These are phyloP conservation scores for Fusarium virguliforme DNA, from an alignment of 2,329 filamentous ascomycete genomes.

Conservation along the genomic window DNA sequence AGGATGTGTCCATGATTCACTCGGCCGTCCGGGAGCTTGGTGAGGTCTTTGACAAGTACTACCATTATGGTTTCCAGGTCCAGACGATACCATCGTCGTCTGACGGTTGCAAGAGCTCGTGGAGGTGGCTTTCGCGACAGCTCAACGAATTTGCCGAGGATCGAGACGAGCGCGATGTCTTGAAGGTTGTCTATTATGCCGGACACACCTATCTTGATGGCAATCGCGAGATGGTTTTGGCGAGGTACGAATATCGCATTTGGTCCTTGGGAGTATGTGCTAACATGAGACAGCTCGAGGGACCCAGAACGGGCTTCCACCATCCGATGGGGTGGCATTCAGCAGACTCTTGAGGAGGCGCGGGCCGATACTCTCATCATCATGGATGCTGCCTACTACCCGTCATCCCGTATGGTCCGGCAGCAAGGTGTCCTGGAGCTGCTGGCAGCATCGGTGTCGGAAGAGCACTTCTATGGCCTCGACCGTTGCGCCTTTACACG, in stretches of 20 bases:
- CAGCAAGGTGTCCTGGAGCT: conserved; percentile 71
- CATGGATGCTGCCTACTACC: conserved; percentile 73
- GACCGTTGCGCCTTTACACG: conserved; percentile 69
- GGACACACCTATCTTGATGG: conserved; percentile 70
- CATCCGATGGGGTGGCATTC: conserved; percentile 71
- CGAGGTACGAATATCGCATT: conserved; percentile 62
- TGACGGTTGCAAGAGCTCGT: conserved; percentile 65
- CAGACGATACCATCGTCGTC: conserved; percentile 66
- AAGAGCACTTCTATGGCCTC: conserved; percentile 65
- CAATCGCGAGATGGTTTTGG: conserved; percentile 71
- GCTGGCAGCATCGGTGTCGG: conserved; percentile 69
- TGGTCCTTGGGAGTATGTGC: conserved; percentile 6
- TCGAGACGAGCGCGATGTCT: conserved; percentile 68
- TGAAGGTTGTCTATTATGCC: conserved; percentile 74
- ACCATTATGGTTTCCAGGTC: conserved; percentile 66
- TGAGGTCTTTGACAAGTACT: conserved; percentile 67
- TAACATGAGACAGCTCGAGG: conserved; percentile 61
- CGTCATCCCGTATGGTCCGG: conserved; percentile 67
- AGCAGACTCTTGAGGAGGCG: conserved; percentile 71
- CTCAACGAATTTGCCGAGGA: conserved; percentile 70
- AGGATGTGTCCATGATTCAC: conserved; percentile 60
- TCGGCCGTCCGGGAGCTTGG: conserved; percentile 65
- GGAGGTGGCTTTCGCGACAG: conserved; percentile 68
- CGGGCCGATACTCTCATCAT: conserved; percentile 70
- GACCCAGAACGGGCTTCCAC: conserved; percentile 62